Base-by-base conservation (phyloP, 495 filamentous ascomycete genomes). In the Cladorrhinum samala region DNA sequence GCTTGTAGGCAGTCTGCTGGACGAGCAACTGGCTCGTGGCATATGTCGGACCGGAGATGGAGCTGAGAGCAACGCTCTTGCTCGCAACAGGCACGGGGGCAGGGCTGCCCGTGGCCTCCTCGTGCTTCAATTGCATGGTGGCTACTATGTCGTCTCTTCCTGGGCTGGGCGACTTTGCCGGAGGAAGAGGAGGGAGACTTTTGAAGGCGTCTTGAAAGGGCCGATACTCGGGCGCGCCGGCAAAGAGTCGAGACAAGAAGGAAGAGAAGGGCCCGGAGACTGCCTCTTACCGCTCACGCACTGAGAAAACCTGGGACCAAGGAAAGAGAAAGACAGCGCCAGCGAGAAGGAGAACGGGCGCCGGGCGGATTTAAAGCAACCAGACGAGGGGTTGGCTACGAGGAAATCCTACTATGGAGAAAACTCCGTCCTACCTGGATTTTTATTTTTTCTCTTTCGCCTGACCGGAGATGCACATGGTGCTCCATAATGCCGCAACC, bases 1-100 rank as follows among this genome's bases (percentile, higher is more conserved):
- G 79, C 46, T 86, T 74, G 69, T 95, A 97, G 47, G 93, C 87
- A 52, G 95, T 90, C 71, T 98, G 93, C 73, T 98, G 94, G 53
- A 96, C 86, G 50, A 98, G 78, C 18, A 86, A 82, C 71, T 97
- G 94, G 41, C 89, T 84, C 27, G 91, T 96, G 38, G 87, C 76
- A 77, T 98, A 98, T 36, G 87, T 91, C 47, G 89, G 89, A 41
- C 93, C 94, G 45, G 77, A 82, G 68, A 98, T 85, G 64, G 86
- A 82, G 42, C 84, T 68, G 33, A 86, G 70, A 16, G 76, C 55
- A 47, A 83, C 66, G 55, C 69, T 62, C 57, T 67, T 33, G 13
- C 42, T 53, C 39, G 48, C n/a, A 9, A 42, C 49, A n/a, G 41
- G 20, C 25, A 14, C 50, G 1, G 46, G 53, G 54, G 40, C 52